Conservation (phyloP, 2,329 filamentous ascomycete genomes). For the Arachnopeziza araneosa region DNA sequence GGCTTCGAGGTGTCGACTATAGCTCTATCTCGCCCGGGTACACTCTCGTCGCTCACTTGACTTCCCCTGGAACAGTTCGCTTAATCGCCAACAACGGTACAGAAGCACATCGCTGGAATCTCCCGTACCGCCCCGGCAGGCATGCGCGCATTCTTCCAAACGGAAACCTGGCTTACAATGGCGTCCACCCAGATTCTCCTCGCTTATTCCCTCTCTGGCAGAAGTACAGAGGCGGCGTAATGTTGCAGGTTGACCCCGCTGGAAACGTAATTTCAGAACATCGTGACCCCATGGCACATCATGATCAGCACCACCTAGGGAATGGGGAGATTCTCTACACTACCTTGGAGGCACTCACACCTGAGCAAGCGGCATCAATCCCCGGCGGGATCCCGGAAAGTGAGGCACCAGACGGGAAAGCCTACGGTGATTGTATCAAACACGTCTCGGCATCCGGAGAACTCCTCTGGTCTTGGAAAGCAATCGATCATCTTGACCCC, state of each 20-base stretch:
- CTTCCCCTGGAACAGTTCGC: conserved; percentile 33
- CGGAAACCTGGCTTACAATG: conserved; percentile 40
- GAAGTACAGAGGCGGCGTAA: conserved; percentile 41
- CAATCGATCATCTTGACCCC: conserved; percentile 36
- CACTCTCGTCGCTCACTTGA: conserved; percentile 38
- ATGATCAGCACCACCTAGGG: conserved; percentile 41
- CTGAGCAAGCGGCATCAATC: conserved; percentile 33
- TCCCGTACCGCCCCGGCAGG: conserved; percentile 37
- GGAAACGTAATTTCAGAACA: conserved; percentile 37
- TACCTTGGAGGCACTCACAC: conserved; percentile 35
- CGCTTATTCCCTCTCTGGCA: conserved; percentile 38
- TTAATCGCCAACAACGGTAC: conserved; percentile 37
- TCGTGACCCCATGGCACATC: conserved; percentile 38
- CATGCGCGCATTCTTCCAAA: conserved; percentile 40
- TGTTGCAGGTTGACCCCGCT: conserved; percentile 36
- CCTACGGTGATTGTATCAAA: conserved; percentile 40
- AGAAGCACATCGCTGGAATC: conserved; percentile 39
- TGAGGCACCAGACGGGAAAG: conserved; percentile 34
- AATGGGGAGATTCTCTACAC: conserved; percentile 40
- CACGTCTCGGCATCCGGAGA: conserved; percentile 35
- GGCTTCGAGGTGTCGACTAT: conserved; percentile 35
- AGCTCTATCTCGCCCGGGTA: conserved; percentile 35
- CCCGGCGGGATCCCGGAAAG: conserved; percentile 37
- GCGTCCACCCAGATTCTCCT: conserved; percentile 35
- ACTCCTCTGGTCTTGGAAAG: conserved; percentile 39